phyloP scores from a whole-genome alignment of 352 stramenopile genomes.

The Globisporangium orthogonon region DNA sequence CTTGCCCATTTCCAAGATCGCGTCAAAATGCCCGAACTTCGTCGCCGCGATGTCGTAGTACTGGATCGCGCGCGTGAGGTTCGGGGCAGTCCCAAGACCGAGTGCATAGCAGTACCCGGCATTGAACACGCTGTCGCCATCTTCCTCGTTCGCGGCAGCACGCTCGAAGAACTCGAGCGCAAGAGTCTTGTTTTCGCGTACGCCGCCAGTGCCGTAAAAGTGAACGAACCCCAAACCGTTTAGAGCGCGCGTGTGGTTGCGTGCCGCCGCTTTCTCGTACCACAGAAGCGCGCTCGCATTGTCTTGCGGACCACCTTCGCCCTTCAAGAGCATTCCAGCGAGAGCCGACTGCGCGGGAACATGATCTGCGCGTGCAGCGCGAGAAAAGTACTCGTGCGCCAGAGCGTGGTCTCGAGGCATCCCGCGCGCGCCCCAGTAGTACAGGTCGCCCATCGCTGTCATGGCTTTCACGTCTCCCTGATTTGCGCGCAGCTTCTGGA shows the following conservation, averaged over 20 bases:
- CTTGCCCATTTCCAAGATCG: constrained; percentile 72
- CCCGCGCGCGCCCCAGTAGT: constrained; percentile 85
- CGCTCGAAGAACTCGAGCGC: constrained; percentile 80
- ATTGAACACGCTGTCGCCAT: constrained; percentile 90
- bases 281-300: constrained; percentile 63
- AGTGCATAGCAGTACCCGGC: constrained; percentile 72
- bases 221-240: constrained; percentile 89
- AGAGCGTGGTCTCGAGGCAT: constrained; percentile 59
- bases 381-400: constrained; percentile 70
- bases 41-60: constrained; percentile 55
- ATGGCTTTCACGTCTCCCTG: constrained; percentile 73
- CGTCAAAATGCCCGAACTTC: constrained; percentile 84
- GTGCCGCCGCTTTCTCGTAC: constrained; percentile 63
- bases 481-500: constrained; percentile 74
- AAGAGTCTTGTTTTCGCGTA: constrained; percentile 67
- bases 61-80: constrained; percentile 46
- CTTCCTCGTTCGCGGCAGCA: constrained; percentile 63
- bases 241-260: constrained; percentile 72
- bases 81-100: constrained; percentile 51
- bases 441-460: constrained; percentile 81
- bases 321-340: constrained; percentile 86
- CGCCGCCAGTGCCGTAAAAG: constrained; percentile 68
- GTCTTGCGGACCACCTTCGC: constrained; percentile 71
- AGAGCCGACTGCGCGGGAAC: constrained; percentile 52
- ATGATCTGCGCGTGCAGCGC: constrained; percentile 55